Evolutionary conservation across 345 rosid genomes (phyloP), one percentile per base, ranked within the genome.

Genomic region (Conringia planisiliqua): DNA sequence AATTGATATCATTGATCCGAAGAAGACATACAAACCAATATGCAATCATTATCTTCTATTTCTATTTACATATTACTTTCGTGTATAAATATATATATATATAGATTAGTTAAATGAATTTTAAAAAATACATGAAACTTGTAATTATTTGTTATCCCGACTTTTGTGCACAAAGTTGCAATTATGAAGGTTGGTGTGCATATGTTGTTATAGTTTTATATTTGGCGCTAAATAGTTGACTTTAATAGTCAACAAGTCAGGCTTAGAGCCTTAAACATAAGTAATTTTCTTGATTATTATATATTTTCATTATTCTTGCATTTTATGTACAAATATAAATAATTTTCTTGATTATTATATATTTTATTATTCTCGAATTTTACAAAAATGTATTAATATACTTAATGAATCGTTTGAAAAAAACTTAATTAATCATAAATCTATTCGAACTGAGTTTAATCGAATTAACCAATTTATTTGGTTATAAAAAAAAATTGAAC

Each of bases 1-100:
- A 83, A 86, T 82, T 83, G 82, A 79, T 48, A 82, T 84, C 77
- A 84, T 76, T 70, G 82, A 79, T 75, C 51, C 58, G 89, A 88
- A 83, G 89, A 83, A 73, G 86, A 86, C 86, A 84, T 68, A 71
- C 74, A 83, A 86, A 88, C 91, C 90, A 86, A 83, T 81, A 82
- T 11, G 81, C 54, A 85, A 86, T 88, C 78, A 86, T 86, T 18
- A 24, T 76, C 52, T 38, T 60, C 62, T 47, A 74, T 59, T 69
- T 62, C 9, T 17, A 44, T 20, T 50, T 50, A 9, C 58, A 52
- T 52, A 20, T 50, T 50, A 50, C 29, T 50, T 50, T 50, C 22
- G 26, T 50, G 22, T 50, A 20, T 20, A 50, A 50, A 50, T 20
- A 20, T 50, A 20, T n/a, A n/a, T n/a, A n/a, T n/a, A n/a, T n/a